Evolutionary conservation across 371 early-diverging fungal species (phyloP).

Genomic region (Gilbertella persicaria): DNA sequence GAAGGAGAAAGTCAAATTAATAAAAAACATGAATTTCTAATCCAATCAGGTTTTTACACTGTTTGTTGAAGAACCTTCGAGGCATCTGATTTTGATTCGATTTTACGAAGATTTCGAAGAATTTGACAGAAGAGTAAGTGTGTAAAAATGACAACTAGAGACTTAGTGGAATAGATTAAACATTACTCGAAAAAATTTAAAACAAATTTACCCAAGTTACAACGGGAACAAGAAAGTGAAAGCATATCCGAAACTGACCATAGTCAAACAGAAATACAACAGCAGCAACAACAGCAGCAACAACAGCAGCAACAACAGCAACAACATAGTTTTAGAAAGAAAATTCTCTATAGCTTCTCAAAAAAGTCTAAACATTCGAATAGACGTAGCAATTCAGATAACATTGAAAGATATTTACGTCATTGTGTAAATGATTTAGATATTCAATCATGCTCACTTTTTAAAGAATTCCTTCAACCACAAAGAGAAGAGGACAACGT

Average conservation of each 20-base stretch:
- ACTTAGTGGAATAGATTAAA: conserved; percentile 24
- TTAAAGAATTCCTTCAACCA: conserved; percentile 47
- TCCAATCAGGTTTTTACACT: conserved; percentile 55
- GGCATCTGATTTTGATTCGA: conserved; percentile 52
- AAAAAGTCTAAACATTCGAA: conserved; percentile 21
- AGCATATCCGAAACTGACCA: not conserved
- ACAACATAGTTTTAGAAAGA: conserved; percentile 17
- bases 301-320: conserved; percentile 4
- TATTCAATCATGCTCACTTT: conserved; percentile 39
- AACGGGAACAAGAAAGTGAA: not conserved
- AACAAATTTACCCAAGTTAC: conserved; percentile 26
- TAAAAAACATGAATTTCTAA: conserved; percentile 1
- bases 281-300: conserved; percentile 5
- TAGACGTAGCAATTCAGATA: conserved; percentile 39
- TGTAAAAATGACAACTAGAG: not conserved
- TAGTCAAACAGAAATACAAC: not conserved
- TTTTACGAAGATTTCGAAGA: conserved; percentile 62
- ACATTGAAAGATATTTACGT: conserved; percentile 44
- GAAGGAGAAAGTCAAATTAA: not conserved
- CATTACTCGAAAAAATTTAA: conserved; percentile 34
- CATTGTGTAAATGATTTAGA: conserved; percentile 38
- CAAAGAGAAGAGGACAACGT: conserved; percentile 49
- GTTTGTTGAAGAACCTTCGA: conserved; percentile 50
- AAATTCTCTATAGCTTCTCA: conserved; percentile 21
- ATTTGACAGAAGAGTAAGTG: conserved; percentile 58